Conservation (phyloP, 2,329 filamentous ascomycete species). For the Phoma sp. region DNA sequence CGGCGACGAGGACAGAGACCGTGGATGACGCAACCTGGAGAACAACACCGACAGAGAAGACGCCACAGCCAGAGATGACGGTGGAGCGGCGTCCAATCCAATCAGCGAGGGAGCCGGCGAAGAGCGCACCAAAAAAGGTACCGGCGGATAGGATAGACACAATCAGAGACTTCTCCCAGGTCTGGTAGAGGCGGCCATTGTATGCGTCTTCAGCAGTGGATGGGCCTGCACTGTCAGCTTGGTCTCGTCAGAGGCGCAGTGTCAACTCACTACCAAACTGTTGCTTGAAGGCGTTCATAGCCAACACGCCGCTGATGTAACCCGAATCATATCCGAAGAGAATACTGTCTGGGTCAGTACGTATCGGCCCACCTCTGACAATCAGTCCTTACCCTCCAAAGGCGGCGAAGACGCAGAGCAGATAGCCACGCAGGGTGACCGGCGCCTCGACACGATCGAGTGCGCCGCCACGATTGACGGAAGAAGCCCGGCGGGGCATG, state of each 20-base stretch:
- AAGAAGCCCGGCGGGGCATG: conserved; percentile 37
- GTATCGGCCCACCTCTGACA: not conserved
- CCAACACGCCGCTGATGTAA: conserved; percentile 72
- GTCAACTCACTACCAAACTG: conserved; percentile 49
- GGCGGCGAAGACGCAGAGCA: conserved; percentile 56
- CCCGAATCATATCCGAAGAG: conserved; percentile 83
- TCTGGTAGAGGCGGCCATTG: conserved; percentile 42
- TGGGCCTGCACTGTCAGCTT: conserved; percentile 63
- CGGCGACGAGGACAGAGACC: conserved; percentile 44
- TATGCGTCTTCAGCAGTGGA: conserved; percentile 49
- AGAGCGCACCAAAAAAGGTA: conserved; percentile 76
- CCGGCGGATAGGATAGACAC: conserved; percentile 84
- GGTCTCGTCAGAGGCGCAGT: not conserved
- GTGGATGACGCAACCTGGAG: conserved; percentile 46
- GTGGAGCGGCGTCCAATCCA: conserved; percentile 72
- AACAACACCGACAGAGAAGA: conserved; percentile 49
- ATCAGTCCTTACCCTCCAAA: conserved; percentile 54
- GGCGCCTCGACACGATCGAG: conserved; percentile 61
- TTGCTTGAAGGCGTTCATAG: conserved; percentile 47
- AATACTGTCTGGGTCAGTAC: conserved; percentile 41
- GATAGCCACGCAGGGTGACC: conserved; percentile 54
- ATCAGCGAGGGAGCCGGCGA: conserved; percentile 73
- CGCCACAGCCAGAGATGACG: conserved; percentile 47
- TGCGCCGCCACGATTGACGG: conserved; percentile 45
- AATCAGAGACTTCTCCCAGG: conserved; percentile 70